Conservation (phyloP, 306 rosid species). For the Prunus padus region DNA sequence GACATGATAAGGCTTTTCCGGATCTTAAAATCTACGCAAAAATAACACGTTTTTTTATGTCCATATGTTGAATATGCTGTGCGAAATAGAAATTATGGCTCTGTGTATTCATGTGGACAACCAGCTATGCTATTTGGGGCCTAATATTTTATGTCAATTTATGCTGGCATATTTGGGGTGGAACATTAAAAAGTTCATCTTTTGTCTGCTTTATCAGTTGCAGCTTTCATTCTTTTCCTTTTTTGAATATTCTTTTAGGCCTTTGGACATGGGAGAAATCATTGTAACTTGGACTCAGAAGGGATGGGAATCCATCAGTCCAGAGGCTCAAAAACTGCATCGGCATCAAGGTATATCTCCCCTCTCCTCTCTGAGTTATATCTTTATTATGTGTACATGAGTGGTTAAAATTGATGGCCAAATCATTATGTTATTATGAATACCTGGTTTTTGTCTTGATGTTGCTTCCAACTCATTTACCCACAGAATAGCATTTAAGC, state of each 20-base stretch:
- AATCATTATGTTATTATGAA: neutral
- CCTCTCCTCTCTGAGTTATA: conserved; percentile 5
- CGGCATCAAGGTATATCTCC: conserved; percentile 50
- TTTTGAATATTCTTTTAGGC: conserved; percentile 42
- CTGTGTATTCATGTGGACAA: neutral
- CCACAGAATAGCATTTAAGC: neutral
- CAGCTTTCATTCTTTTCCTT: neutral
- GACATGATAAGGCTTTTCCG: neutral
- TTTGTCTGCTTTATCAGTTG: neutral
- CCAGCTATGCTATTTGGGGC: neutral
- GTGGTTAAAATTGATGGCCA: neutral
- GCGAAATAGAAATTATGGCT: neutral
- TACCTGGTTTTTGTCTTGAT: neutral
- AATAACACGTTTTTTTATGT: neutral
- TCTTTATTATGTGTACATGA: neutral
- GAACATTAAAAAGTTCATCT: neutral
- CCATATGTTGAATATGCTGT: neutral
- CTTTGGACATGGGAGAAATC: conserved; percentile 42
- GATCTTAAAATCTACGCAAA: neutral
- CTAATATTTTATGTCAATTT: neutral
- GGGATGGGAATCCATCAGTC: conserved; percentile 36
- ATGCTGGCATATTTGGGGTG: conserved; percentile 1
- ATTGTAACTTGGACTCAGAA: conserved; percentile 48
- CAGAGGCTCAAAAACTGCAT: conserved; percentile 45
- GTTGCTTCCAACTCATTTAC: neutral